These are phyloP conservation scores for Paracamarosporium sp. DNA, from an alignment of 2,329 filamentous ascomycete species.

Conservation along the genomic window DNA sequence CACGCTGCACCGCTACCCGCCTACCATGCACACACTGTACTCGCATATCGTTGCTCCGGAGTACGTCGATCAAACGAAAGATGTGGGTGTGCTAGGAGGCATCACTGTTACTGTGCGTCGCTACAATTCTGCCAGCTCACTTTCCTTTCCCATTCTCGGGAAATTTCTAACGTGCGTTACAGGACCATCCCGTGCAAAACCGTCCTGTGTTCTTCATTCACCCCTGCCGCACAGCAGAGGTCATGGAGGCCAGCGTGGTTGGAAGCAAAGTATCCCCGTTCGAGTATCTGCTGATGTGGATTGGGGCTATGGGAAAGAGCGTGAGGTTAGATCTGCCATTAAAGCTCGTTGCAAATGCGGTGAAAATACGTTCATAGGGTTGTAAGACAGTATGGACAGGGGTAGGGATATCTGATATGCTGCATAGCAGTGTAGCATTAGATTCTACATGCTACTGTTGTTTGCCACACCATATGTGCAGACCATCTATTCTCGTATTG, in stretches of 20 bases:
- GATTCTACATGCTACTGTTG: too few species aligned
- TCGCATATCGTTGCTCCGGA: constrained; percentile 42
- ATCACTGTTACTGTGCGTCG: constrained; percentile 44
- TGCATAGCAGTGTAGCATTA: not conserved
- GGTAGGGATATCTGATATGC: too few species aligned
- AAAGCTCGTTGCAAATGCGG: constrained; percentile 57
- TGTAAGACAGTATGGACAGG: too few species aligned
- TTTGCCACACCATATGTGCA: too few species aligned
- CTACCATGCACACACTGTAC: constrained; percentile 44
- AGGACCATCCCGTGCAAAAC: constrained; percentile 85
- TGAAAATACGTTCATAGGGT: too few species aligned
- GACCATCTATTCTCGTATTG: too few species aligned
- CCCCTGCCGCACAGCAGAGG: constrained; percentile 86
- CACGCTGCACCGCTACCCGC: constrained; percentile 31
- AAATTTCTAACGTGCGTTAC: not conserved
- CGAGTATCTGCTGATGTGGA: constrained; percentile 85
- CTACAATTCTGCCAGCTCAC: not conserved
- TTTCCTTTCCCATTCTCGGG: not conserved
- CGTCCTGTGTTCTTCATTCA: constrained; percentile 88
- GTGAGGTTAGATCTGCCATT: constrained; percentile 81
- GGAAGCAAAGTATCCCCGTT: constrained; percentile 50
- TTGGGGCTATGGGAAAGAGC: constrained; percentile 82
- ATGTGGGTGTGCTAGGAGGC: constrained; percentile 48
- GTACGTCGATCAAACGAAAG: constrained; percentile 39
- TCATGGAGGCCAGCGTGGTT: constrained; percentile 66